Conservation (phyloP, 2,329 filamentous ascomycete species). For the Fusarium sp. region DNA sequence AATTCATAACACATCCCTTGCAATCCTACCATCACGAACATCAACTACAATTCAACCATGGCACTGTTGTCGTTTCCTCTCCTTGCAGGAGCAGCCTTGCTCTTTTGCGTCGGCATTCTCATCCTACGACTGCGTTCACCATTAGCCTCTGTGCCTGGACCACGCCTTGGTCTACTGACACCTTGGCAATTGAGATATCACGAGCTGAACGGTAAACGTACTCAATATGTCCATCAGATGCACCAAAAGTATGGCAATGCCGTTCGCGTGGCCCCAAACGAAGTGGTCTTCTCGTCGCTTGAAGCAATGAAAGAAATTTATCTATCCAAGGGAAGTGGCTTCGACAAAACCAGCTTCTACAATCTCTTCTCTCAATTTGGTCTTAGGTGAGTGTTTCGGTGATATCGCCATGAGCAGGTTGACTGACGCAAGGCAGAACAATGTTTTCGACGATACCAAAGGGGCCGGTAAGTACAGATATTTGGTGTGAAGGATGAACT, state of each 20-base stretch:
- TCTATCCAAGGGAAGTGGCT: slow-evolving; percentile 34
- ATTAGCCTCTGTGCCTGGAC: slow-evolving; percentile 27
- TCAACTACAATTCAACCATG: background rate
- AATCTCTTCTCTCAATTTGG: slow-evolving; percentile 35
- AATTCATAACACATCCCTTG: background rate
- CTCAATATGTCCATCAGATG: slow-evolving; percentile 20
- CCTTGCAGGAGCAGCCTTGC: background rate
- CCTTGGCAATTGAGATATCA: slow-evolving; percentile 23
- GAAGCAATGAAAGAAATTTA: slow-evolving; percentile 40
- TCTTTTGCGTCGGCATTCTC: background rate
- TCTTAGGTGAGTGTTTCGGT: background rate
- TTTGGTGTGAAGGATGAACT: accelerated
- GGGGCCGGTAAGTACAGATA: slow-evolving; percentile 7
- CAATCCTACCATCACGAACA: accelerated
- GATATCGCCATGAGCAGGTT: accelerated
- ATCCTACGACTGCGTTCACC: slow-evolving; percentile 17
- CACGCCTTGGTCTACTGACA: slow-evolving; percentile 22
- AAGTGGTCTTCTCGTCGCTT: slow-evolving; percentile 31
- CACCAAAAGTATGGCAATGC: slow-evolving; percentile 21
- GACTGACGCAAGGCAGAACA: background rate
- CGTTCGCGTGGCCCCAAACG: slow-evolving; percentile 36
- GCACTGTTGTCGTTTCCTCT: background rate
- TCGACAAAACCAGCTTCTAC: slow-evolving; percentile 31
- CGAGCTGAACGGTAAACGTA: slow-evolving; percentile 32
- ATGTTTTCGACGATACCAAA: slow-evolving; percentile 37